phyloP scores from a whole-genome alignment of 2,329 filamentous ascomycete species.

The Claviceps maximensis region DNA sequence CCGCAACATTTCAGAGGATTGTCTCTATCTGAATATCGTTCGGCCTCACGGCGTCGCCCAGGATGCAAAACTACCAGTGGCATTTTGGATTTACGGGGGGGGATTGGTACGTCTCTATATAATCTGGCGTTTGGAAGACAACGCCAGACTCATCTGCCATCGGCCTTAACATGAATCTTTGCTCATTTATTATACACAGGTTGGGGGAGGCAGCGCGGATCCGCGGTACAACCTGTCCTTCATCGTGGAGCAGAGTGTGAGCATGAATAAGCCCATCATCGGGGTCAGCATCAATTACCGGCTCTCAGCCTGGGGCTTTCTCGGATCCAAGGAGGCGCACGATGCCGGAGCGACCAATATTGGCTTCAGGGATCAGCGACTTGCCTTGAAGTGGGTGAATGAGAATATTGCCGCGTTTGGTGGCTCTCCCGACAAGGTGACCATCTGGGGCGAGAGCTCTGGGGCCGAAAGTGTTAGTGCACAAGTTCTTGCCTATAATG shows the following conservation, averaged over 20 bases:
- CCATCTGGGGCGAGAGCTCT: conserved; percentile 37
- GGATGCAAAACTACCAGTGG: not conserved
- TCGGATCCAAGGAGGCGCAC: conserved; percentile 26
- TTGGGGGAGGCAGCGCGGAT: not conserved
- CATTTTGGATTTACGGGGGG: not conserved
- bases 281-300: conserved; percentile 22
- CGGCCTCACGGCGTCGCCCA: not conserved
- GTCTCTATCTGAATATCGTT: not conserved
- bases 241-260: not conserved
- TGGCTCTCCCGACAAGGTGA: conserved; percentile 31
- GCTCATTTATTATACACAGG: not conserved
- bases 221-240: not conserved
- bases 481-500: conserved; percentile 35
- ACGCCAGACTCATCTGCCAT: too few relatives aligned
- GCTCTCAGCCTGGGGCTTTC: conserved; percentile 32
- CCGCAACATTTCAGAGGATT: not conserved
- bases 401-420: conserved; percentile 33
- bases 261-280: not conserved
- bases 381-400: conserved; percentile 34
- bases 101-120: not conserved
- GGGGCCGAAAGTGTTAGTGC: conserved; percentile 31
- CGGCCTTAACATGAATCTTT: too few relatives aligned
- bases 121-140: too few relatives aligned
- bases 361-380: conserved; percentile 33
- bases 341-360: conserved; percentile 32